Evolutionary conservation across 371 early-diverging fungal species (phyloP).

Genomic region (Mortierella polycephala): DNA sequence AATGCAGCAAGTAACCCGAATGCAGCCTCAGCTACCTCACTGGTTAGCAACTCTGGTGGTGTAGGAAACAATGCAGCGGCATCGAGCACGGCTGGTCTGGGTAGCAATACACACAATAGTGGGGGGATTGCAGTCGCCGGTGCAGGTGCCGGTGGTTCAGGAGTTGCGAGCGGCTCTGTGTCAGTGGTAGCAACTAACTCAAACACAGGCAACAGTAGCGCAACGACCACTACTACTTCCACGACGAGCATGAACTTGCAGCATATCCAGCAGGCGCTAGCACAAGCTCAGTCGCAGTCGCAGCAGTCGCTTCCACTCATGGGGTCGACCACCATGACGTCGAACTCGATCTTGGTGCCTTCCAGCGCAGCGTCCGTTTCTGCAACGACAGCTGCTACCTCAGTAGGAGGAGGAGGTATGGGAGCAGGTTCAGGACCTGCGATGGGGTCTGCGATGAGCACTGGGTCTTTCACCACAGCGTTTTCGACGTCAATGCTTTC

Average conservation of each 20-base stretch:
- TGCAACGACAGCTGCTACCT: not conserved
- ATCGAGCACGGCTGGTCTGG: not conserved
- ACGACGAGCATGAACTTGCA: too few species aligned
- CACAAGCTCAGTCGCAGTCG: too few species aligned
- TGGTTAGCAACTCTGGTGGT: slow-evolving; percentile 33
- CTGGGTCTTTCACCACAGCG: slow-evolving; percentile 9
- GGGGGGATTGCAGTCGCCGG: not conserved
- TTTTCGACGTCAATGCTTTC: slow-evolving; percentile 14
- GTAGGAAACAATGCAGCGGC: slow-evolving; percentile 11
- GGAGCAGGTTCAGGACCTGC: not conserved
- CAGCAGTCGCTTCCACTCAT: too few species aligned
- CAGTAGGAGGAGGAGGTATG: not conserved
- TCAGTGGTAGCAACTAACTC: not conserved
- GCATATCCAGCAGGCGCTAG: not conserved
- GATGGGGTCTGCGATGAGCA: not conserved
- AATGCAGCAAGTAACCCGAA: slow-evolving; percentile 30
- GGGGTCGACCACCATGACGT: too few species aligned
- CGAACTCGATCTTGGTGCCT: too few species aligned
- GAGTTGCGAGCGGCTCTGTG: not conserved
- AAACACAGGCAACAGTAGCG: too few species aligned
- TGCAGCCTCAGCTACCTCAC: slow-evolving; percentile 29
- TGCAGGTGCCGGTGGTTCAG: slow-evolving; percentile 1
- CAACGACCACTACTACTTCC: not conserved
- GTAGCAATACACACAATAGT: not conserved
- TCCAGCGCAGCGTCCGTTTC: too few species aligned